Conservation (phyloP, 2,329 filamentous ascomycete genomes). For the Aotearoamyces nothofagi region DNA sequence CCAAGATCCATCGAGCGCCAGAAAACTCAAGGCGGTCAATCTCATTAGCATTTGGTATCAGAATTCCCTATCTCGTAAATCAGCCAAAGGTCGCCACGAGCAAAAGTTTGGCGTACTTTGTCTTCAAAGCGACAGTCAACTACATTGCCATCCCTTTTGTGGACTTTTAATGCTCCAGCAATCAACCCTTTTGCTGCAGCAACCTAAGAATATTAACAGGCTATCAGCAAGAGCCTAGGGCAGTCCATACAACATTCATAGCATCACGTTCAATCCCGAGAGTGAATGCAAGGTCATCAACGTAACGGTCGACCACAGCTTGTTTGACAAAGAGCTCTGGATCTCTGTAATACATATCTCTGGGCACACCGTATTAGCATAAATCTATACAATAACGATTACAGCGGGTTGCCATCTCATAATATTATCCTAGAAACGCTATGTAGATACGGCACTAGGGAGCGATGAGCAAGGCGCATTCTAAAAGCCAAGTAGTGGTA, state of each 20-base stretch:
- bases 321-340: slow-evolving; percentile 58
- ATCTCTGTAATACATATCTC: slow-evolving; percentile 69
- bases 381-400: neutral
- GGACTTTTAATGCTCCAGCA: slow-evolving; percentile 38
- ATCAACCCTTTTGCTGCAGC: slow-evolving; percentile 62
- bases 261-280: slow-evolving; percentile 46
- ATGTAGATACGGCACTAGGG: no score
- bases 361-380: slow-evolving; percentile 21
- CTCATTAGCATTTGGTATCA: slow-evolving; percentile 39
- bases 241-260: slow-evolving; percentile 51
- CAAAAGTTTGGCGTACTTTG: slow-evolving; percentile 19
- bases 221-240: neutral
- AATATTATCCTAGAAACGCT: no score
- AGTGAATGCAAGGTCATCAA: slow-evolving; percentile 61
- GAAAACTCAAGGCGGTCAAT: slow-evolving; percentile 34
- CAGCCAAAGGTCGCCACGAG: neutral
- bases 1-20: slow-evolving; percentile 45
- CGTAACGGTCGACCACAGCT: slow-evolving; percentile 49
- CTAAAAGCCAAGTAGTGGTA: no score
- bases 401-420: no score
- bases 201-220: slow-evolving; percentile 28
- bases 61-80: slow-evolving; percentile 31
- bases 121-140: slow-evolving; percentile 23
- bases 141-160: slow-evolving; percentile 26
- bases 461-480: no score